phyloP scores from a whole-genome alignment of 2,329 filamentous ascomycete genomes.

The Stemphylium lycopersici region DNA sequence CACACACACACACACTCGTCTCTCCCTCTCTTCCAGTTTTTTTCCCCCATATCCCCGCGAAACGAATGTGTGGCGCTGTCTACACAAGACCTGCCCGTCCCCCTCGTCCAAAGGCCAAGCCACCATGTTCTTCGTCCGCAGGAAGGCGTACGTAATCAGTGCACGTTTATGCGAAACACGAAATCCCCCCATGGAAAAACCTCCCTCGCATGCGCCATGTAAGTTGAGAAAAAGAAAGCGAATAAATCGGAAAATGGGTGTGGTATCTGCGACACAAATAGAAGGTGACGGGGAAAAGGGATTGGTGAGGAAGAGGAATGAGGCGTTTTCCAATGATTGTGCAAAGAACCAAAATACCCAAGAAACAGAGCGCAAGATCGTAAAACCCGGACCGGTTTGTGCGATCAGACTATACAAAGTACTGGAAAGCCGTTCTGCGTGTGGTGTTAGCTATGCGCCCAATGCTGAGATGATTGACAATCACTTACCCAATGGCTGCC shows the following conservation, averaged over 20 bases:
- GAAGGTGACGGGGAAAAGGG: conserved; percentile 7
- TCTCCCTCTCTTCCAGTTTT: neutral
- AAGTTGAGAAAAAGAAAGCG: neutral
- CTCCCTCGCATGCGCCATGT: conserved; percentile 16
- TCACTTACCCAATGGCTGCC: conserved; percentile 85
- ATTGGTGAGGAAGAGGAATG: neutral
- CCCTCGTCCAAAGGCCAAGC: conserved; percentile 5
- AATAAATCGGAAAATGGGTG: conserved; percentile 11
- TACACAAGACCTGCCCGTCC: neutral
- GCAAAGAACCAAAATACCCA: neutral
- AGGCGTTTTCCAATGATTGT: neutral
- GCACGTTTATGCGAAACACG: conserved; percentile 10
- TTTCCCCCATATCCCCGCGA: conserved; percentile 9
- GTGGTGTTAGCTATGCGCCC: conserved; percentile 20
- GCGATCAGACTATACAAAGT: conserved; percentile 26
- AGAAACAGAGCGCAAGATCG: conserved; percentile 16
- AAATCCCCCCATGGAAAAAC: neutral
- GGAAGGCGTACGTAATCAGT: conserved; percentile 10
- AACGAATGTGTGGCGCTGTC: conserved; percentile 21
- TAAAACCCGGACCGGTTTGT: neutral
- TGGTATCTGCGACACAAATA: conserved; percentile 24
- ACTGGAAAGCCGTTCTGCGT: conserved; percentile 37
- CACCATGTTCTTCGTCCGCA: conserved; percentile 13
- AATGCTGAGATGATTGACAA: neutral
- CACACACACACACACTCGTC: conserved; percentile 10